A percentile compares a stretch with the other conserved stretches of the same genome.
Evolutionary conservation across 2,329 filamentous ascomycete genomes (phyloP).

Genomic region (Colletotrichum echinochloae): DNA sequence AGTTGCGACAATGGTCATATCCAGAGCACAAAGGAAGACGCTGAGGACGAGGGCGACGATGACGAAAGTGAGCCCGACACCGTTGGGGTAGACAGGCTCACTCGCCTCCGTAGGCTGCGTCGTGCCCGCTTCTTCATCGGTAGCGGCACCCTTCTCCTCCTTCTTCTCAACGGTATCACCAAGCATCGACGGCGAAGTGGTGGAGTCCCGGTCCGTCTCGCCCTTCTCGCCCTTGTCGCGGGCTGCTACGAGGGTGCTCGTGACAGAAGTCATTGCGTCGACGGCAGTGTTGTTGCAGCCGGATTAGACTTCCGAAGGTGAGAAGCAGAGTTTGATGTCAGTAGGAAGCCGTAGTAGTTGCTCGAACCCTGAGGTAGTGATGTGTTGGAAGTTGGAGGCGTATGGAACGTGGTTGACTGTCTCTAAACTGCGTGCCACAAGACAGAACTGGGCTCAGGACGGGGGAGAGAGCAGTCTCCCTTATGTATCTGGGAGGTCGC

Average conservation of each 20-base stretch:
- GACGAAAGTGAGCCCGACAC: constrained; percentile 56
- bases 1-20: constrained; percentile 68
- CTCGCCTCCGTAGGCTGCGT: constrained; percentile 31
- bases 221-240: constrained; percentile 26
- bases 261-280: constrained; percentile 28
- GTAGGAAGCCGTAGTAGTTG: background rate
- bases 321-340: background rate
- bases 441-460: background rate
- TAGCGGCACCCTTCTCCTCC: constrained; percentile 23
- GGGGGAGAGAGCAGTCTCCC: constrained; percentile 4
- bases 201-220: constrained; percentile 31
- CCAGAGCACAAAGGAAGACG: constrained; percentile 63
- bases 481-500: constrained; percentile 28
- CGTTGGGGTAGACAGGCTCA: constrained; percentile 54
- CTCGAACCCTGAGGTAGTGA: background rate
- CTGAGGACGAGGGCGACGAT: constrained; percentile 60
- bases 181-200: constrained; percentile 36
- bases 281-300: background rate
- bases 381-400: background rate
- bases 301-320: background rate
- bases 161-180: constrained; percentile 28
- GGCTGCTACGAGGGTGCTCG: constrained; percentile 29
- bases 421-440: constrained; percentile 29
- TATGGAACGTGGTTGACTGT: constrained; percentile 16
- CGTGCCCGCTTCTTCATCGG: constrained; percentile 36